These are phyloP conservation scores for Penicillium griseofulvum DNA, from an alignment of 2,329 filamentous ascomycete genomes.

Conservation along the genomic window DNA sequence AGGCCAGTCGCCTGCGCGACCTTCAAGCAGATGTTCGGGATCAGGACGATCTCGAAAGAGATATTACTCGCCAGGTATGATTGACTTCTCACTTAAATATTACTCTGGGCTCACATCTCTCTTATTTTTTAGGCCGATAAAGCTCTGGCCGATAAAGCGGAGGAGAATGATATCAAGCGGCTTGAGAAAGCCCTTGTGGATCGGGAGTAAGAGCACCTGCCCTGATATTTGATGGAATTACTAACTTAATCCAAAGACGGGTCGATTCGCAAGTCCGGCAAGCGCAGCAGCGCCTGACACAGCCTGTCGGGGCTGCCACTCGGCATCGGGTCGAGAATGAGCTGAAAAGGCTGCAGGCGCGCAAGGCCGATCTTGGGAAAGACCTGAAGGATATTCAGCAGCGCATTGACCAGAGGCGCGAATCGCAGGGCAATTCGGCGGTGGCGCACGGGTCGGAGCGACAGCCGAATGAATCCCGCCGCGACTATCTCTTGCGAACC, in stretches of 20 bases:
- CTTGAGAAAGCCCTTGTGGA: conserved; percentile 56
- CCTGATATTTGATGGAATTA: background rate
- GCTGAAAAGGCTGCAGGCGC: conserved; percentile 63
- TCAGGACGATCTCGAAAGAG: conserved; percentile 85
- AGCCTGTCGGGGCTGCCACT: conserved; percentile 53
- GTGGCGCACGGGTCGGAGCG: conserved; percentile 49
- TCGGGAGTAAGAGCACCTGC: conserved; percentile 38
- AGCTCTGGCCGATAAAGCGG: conserved; percentile 59
- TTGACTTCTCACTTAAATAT: background rate
- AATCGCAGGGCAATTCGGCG: conserved; percentile 50
- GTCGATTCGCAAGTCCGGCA: conserved; percentile 64
- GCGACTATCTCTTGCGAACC: conserved; percentile 89
- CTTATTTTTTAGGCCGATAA: conserved; percentile 51
- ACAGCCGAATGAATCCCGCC: conserved; percentile 74
- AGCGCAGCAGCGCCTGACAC: conserved; percentile 56
- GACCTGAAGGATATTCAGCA: conserved; percentile 78
- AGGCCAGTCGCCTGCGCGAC: conserved; percentile 59
- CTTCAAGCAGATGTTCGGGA: conserved; percentile 71
- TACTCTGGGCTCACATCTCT: background rate
- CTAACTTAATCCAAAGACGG: conserved; percentile 44
- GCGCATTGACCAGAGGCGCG: conserved; percentile 73
- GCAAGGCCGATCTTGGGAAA: conserved; percentile 62
- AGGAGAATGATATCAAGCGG: conserved; percentile 62
- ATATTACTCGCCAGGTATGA: conserved; percentile 64
- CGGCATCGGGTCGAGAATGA: conserved; percentile 51